These are phyloP conservation scores for Teunomyces funiuensis DNA, from an alignment of 805 yeast genomes.

Conservation along the genomic window DNA sequence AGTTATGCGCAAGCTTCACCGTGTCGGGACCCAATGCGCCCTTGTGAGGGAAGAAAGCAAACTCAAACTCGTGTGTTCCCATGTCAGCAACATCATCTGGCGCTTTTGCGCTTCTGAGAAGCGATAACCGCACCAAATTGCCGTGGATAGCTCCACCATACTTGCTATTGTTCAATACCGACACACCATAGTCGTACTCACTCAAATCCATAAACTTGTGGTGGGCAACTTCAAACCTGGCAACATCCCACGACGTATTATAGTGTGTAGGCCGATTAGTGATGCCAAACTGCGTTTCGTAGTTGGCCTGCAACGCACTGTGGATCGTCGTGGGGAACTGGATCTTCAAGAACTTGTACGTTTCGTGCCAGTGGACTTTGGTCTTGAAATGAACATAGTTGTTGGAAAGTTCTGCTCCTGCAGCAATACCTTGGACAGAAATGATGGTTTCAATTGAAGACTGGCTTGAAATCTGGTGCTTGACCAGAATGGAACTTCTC, in stretches of 20 bases:
- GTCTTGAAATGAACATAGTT: slow-evolving; percentile 38
- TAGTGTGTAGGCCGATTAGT: slow-evolving; percentile 92
- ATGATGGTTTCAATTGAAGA: slow-evolving; percentile 67
- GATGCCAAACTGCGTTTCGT: slow-evolving; percentile 92
- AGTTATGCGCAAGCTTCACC: slow-evolving; percentile 74
- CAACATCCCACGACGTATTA: slow-evolving; percentile 95
- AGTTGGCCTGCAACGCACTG: slow-evolving; percentile 68
- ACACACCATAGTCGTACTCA: slow-evolving; percentile 83
- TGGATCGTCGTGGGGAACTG: slow-evolving; percentile 89
- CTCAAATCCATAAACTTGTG: slow-evolving; percentile 93
- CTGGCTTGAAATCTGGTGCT: slow-evolving; percentile 54
- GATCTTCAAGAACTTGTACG: slow-evolving; percentile 84
- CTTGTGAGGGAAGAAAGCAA: slow-evolving; percentile 80
- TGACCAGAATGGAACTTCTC: slow-evolving; percentile 61
- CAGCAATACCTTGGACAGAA: slow-evolving; percentile 62
- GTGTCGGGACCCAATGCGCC: slow-evolving; percentile 65
- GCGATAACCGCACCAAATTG: slow-evolving; percentile 80
- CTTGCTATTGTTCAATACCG: slow-evolving; percentile 78
- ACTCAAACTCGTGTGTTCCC: slow-evolving; percentile 81
- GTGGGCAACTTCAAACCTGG: slow-evolving; percentile 93
- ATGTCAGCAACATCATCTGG: slow-evolving; percentile 96
- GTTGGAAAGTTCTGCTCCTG: slow-evolving; percentile 43
- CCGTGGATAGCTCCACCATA: slow-evolving; percentile 95
- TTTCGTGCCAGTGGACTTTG: slow-evolving; percentile 82
- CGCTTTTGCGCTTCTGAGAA: slow-evolving; percentile 87